phyloP scores from a whole-genome alignment of 495 filamentous ascomycete species.

The Mycothermus thermophilus region DNA sequence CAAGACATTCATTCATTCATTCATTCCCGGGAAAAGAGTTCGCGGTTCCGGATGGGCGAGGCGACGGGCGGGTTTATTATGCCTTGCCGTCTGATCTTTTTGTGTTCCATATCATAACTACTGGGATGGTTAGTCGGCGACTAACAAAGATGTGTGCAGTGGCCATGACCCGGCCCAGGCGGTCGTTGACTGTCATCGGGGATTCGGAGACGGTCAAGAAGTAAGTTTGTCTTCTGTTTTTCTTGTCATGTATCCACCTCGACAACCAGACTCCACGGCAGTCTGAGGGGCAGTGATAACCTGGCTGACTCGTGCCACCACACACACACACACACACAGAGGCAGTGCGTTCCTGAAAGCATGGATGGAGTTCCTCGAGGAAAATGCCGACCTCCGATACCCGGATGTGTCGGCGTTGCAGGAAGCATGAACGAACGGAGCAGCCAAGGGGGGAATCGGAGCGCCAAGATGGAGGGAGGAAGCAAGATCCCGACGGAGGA shows the following conservation, averaged over 20 bases:
- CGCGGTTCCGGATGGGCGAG: too few relatives aligned
- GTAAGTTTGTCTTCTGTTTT: slow-evolving; percentile 36
- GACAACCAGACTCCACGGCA: too few relatives aligned
- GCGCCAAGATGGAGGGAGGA: neutral
- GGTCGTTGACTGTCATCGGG: slow-evolving; percentile 80
- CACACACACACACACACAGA: slow-evolving; percentile 32
- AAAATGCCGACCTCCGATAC: slow-evolving; percentile 73
- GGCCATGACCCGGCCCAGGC: slow-evolving; percentile 86
- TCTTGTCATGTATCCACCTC: neutral
- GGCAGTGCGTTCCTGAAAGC: slow-evolving; percentile 68
- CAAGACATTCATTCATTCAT: neutral
- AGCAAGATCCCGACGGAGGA: too few relatives aligned
- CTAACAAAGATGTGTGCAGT: too few relatives aligned
- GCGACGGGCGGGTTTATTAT: too few relatives aligned
- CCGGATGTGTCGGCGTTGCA: slow-evolving; percentile 50
- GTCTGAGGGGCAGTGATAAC: too few relatives aligned
- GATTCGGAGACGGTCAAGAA: slow-evolving; percentile 82
- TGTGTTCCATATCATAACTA: too few relatives aligned
- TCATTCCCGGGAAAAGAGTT: too few relatives aligned
- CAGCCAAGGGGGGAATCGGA: too few relatives aligned
- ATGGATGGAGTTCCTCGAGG: slow-evolving; percentile 85
- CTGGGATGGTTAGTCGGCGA: too few relatives aligned
- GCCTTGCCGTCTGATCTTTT: too few relatives aligned
- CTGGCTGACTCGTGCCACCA: slow-evolving; percentile 6
- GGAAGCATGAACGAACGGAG: slow-evolving; percentile 13